Conservation (phyloP, 257 asterid species). For the Plantago major region DNA sequence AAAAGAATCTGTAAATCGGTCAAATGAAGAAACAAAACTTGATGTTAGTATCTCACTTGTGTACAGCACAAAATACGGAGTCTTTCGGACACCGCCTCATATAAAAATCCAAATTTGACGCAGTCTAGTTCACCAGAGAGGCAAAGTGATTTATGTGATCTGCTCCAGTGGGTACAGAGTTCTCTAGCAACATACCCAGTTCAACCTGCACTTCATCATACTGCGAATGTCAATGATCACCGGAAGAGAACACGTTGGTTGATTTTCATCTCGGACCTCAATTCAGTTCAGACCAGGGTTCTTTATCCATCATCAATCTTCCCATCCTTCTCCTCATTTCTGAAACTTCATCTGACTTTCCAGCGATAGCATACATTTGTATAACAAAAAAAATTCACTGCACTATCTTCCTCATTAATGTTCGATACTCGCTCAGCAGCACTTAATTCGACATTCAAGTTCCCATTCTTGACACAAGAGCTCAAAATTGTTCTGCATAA, state of each 20-base stretch:
- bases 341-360: conserved; percentile 58
- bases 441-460: conserved; percentile 37
- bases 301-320: conserved; percentile 25
- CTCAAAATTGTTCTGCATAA: conserved; percentile 66
- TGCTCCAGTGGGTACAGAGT: no score
- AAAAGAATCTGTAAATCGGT: no score
- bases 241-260: conserved; percentile 49
- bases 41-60: no score
- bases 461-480: conserved; percentile 46
- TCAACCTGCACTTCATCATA: conserved; percentile 33
- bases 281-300: conserved; percentile 82
- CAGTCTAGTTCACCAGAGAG: no score
- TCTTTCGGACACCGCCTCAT: no score
- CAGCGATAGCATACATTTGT: conserved; percentile 58
- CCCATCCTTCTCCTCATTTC: conserved; percentile 56
- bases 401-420: conserved; percentile 45
- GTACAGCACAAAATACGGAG: no score
- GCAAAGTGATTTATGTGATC: no score
- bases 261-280: conserved; percentile 35
- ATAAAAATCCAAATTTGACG: no score
- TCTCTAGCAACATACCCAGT: background rate
- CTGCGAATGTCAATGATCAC: conserved; percentile 44
- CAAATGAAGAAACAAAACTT: no score
- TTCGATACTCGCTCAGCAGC: conserved; percentile 52
- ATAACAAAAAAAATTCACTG: conserved; percentile 43